Conservation (phyloP, 306 rosid genomes). For the Trifolium subterraneum region DNA sequence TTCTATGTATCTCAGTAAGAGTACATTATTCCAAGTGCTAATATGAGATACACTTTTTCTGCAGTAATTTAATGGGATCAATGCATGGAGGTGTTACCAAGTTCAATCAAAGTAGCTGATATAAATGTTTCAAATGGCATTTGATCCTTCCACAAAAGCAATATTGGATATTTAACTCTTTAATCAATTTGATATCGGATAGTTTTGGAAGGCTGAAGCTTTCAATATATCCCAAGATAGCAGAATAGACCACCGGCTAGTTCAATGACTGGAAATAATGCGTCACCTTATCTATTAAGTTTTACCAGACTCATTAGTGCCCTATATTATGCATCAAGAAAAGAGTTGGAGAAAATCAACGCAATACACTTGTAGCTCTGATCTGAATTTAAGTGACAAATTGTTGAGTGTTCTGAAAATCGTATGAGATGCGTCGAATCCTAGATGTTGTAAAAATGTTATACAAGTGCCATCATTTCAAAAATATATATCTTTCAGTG, state of each 20-base stretch:
- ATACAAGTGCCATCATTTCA: conserved; percentile 4
- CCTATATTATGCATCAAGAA: conserved; percentile 37
- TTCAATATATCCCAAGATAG: conserved; percentile 40
- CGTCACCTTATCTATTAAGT: conserved; percentile 29
- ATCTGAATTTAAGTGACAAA: conserved; percentile 33
- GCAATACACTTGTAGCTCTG: conserved; percentile 31
- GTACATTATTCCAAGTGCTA: conserved; percentile 50
- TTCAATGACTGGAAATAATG: conserved; percentile 45
- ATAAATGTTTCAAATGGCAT: conserved; percentile 46
- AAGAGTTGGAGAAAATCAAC: conserved; percentile 37
- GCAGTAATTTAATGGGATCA: conserved; percentile 56
- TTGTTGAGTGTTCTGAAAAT: conserved; percentile 31
- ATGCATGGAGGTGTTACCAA: conserved; percentile 51
- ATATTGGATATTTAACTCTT: conserved; percentile 42
- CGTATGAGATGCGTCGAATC: conserved; percentile 15
- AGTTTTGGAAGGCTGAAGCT: conserved; percentile 41
- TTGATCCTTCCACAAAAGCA: conserved; percentile 49
- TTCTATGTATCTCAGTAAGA: conserved; percentile 42
- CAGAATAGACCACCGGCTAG: conserved; percentile 42
- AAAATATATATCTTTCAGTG: conserved; percentile 17
- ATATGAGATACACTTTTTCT: conserved; percentile 59
- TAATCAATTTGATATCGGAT: conserved; percentile 44
- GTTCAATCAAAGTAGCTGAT: conserved; percentile 54
- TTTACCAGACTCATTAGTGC: conserved; percentile 36
- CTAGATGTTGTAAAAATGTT: conserved; percentile 29